Percentiles rank a stretch among this genome's conserved stretches.
These are phyloP conservation scores for Hirsutella rhossiliensis DNA, from an alignment of 2,329 filamentous ascomycete genomes.

Conservation along the genomic window DNA sequence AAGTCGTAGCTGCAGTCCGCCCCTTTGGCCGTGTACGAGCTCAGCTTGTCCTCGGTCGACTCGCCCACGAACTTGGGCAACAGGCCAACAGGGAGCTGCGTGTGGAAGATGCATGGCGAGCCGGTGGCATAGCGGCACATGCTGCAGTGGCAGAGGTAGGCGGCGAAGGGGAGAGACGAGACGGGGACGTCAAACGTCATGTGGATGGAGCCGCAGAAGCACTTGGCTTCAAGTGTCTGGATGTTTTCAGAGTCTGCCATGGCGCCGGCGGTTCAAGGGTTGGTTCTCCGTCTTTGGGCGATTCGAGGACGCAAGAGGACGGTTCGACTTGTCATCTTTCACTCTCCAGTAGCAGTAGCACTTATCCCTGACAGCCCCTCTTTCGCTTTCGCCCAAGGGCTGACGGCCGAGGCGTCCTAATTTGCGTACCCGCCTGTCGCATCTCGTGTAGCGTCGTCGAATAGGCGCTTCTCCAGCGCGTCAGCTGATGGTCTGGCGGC, in stretches of 20 bases:
- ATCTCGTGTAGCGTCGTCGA: too few relatives aligned
- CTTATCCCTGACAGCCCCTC: too few relatives aligned
- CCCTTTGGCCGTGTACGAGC: constrained; percentile 20
- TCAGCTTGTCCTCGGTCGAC: constrained; percentile 23
- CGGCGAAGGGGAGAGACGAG: constrained; percentile 24
- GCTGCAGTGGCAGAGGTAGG: constrained; percentile 33
- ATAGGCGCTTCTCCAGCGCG: background rate
- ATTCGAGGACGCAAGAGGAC: too few relatives aligned
- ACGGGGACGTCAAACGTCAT: constrained; percentile 27
- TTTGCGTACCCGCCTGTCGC: too few relatives aligned
- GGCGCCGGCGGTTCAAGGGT: background rate
- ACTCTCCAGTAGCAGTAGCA: too few relatives aligned
- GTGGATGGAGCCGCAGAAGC: constrained; percentile 30
- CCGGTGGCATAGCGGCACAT: constrained; percentile 31
- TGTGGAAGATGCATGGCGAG: constrained; percentile 28
- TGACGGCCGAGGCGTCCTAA: too few relatives aligned
- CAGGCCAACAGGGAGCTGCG: constrained; percentile 19
- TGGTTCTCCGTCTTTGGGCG: background rate
- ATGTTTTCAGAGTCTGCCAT: constrained; percentile 10
- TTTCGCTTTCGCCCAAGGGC: too few relatives aligned
- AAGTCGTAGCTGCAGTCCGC: constrained; percentile 25
- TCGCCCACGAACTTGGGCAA: constrained; percentile 26
- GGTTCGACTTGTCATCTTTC: too few relatives aligned
- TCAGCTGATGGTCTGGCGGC: too few relatives aligned
- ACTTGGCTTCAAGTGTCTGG: constrained; percentile 29